These are phyloP conservation scores for Purshia tridentata DNA, from an alignment of 306 rosid species.

Conservation along the genomic window DNA sequence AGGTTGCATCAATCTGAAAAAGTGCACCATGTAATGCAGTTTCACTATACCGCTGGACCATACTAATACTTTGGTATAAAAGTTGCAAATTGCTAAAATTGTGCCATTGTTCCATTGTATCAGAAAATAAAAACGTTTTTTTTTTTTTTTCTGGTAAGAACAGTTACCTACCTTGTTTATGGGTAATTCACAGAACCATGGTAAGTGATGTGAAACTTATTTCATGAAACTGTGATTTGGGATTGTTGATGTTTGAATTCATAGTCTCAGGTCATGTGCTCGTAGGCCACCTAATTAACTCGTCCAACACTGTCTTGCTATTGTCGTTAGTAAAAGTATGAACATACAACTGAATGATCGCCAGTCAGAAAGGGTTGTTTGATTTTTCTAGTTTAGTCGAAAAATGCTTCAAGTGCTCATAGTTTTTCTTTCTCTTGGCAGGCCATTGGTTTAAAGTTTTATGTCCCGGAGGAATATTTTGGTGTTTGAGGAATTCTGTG, in stretches of 20 bases:
- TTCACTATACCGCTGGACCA: too few relatives aligned
- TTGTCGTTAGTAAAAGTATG: neutral
- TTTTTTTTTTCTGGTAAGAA: neutral
- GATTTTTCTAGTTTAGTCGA: neutral
- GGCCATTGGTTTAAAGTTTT: constrained; percentile 10
- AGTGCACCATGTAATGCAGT: neutral
- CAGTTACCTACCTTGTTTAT: neutral
- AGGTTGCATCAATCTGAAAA: neutral
- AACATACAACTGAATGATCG: neutral
- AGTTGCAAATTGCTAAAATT: neutral
- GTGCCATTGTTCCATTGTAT: neutral
- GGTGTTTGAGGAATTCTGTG: constrained; percentile 1
- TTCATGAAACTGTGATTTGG: neutral
- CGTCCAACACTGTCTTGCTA: neutral
- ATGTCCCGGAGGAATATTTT: constrained; percentile 16
- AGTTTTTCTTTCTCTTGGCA: neutral
- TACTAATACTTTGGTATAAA: too few relatives aligned
- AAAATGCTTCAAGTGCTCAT: neutral
- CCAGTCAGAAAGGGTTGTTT: neutral
- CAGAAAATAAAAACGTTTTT: neutral
- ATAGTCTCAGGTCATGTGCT: neutral
- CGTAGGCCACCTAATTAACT: too few relatives aligned
- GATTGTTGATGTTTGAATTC: neutral
- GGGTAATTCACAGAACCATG: neutral
- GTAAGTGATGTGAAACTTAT: neutral